Conservation (phyloP, 441 rosid species). For the Croton setiger region DNA sequence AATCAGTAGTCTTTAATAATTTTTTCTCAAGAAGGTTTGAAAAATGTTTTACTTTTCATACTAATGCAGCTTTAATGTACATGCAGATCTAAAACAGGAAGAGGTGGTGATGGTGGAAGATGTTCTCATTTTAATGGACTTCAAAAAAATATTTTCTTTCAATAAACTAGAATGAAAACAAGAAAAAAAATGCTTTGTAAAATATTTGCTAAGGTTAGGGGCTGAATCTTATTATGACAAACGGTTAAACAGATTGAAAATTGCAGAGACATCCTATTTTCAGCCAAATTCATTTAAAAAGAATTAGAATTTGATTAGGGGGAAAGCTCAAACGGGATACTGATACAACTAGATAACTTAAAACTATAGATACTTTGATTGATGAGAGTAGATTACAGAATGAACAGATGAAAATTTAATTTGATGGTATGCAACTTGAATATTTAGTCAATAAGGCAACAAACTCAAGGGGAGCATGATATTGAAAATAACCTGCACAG, state of each 20-base stretch:
- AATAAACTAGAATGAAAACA: background rate
- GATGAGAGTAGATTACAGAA: background rate
- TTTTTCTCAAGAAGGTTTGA: no score
- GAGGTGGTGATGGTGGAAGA: background rate
- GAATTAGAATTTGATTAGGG: background rate
- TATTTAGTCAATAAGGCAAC: background rate
- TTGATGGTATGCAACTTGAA: slow-evolving; percentile 1
- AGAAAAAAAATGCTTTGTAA: background rate
- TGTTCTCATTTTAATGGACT: background rate
- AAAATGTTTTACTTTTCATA: no score
- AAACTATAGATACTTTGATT: background rate
- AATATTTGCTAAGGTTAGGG: background rate
- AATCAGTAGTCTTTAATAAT: no score
- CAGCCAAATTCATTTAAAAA: background rate
- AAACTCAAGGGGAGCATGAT: slow-evolving; percentile 14
- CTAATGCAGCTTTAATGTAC: background rate
- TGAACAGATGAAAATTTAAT: background rate
- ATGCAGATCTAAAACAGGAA: background rate
- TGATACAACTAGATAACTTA: background rate
- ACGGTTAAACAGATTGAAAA: background rate
- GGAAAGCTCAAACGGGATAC: background rate
- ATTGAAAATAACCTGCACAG: slow-evolving; percentile 92
- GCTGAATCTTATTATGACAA: background rate
- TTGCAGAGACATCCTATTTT: background rate
- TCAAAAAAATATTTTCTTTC: no score